These are phyloP conservation scores for Porpolomopsis calyptriformis DNA, from an alignment of 768 basidiomycete genomes.

Conservation along the genomic window DNA sequence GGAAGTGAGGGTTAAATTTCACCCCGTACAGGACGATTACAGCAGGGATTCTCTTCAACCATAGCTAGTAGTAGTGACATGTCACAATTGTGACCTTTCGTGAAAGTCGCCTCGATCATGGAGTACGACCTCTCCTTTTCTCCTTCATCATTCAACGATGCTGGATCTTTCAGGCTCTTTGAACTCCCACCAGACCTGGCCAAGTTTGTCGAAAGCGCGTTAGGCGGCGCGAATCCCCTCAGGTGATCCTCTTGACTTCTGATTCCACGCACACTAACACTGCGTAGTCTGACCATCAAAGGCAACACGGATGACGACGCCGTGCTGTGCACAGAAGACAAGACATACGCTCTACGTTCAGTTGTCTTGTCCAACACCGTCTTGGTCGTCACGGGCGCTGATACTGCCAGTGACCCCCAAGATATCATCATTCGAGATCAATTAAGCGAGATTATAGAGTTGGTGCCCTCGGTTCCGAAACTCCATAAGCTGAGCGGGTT, in stretches of 20 bases:
- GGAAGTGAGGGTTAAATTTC: conserved; percentile 62
- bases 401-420: conserved; percentile 18
- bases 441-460: conserved; percentile 75
- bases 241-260: conserved; percentile 19
- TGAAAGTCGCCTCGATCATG: conserved; percentile 24
- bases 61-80: too few relatives aligned
- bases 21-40: conserved; percentile 34
- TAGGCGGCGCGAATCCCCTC: conserved; percentile 21
- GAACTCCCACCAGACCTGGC: conserved; percentile 66
- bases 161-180: conserved; percentile 54
- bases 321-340: conserved; percentile 72
- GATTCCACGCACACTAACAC: conserved; percentile 4
- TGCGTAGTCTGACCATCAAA: conserved; percentile 40
- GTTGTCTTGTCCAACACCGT: conserved; percentile 86
- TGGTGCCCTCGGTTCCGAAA: conserved; percentile 66
- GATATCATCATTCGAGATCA: conserved; percentile 69
- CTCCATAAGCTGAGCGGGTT: conserved; percentile 53
- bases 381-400: conserved; percentile 46
- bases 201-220: conserved; percentile 46
- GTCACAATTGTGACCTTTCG: too few relatives aligned
- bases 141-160: conserved; percentile 33
- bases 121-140: conserved; percentile 46
- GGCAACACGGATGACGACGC: conserved; percentile 77
- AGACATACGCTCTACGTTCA: conserved; percentile 76
- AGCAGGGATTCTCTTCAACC: too few relatives aligned